Evolutionary conservation across 164 flowering plant genomes (phyloP), one percentile per base, ranked within the genome.

Genomic region (Liquidambar formosana): DNA sequence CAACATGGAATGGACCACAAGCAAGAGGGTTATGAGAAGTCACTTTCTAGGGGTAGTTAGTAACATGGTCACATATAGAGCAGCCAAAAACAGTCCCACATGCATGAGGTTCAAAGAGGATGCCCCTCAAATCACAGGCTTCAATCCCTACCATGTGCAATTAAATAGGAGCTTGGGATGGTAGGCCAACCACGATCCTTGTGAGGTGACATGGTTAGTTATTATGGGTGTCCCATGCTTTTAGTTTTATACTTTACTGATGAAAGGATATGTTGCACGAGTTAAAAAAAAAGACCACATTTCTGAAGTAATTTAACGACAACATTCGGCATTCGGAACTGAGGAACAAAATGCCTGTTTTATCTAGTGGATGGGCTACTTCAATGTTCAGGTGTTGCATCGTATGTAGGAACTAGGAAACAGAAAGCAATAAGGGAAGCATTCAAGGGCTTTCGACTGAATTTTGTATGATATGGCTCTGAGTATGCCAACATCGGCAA

Each of bases 21-120:
- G 25, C 48, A 52, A 66, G 56, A 49, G 67, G 26, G 15, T 3
- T 45, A 11, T 25, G 68, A 64, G 41, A 25, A 23, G 75, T 72
- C 65, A 38, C 56, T 65, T 66, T 72, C 75, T 11, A 15, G 10
- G 27, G 47, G 53, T 18, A 48, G 57, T 33, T 49, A 68, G 21
- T 56, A 61, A 27, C 46, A 5, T 64, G 64, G 69, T 64, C 73
- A 58, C 46, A 41, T 23, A 51, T 21, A 41, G n/a, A n/a, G 48
- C 61, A 58, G 33, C 23, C 61, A 52, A 51, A 48, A 22, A 52
- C n/a, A 22, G 63, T n/a, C 62, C 62, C 33, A 59, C 44, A 59
- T n/a, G n/a, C n/a, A n/a, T 59, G 62, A 27, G 41, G 62, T 14
- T 33, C 44, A 16, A 54, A 54, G 8, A 59, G 28, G 62, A 16